A percentile compares a stretch with the other conserved stretches of the same genome.
Conservation (phyloP, 2,329 filamentous ascomycete species). For the Pseudogymnoascus destructans region DNA sequence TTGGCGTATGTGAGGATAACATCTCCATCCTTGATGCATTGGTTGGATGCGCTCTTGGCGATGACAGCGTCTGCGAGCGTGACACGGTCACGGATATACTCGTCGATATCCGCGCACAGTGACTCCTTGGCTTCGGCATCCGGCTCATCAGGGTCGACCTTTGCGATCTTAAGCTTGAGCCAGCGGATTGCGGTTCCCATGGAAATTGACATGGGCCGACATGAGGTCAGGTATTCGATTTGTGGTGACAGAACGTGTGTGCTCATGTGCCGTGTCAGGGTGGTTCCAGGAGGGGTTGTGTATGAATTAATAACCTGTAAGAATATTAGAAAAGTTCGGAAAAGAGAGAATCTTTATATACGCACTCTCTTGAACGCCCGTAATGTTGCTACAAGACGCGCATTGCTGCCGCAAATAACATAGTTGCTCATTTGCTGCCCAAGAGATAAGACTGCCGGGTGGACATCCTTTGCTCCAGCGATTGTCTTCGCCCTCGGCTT, state of each 20-base stretch:
- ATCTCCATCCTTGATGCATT: constrained; percentile 61
- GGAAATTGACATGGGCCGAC: constrained; percentile 87
- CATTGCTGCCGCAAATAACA: constrained; percentile 76
- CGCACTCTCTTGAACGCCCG: constrained; percentile 75
- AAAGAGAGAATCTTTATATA: constrained; percentile 10
- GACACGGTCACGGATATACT: constrained; percentile 82
- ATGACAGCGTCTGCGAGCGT: constrained; percentile 79
- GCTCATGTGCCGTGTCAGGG: constrained; percentile 80
- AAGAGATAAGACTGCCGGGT: constrained; percentile 71
- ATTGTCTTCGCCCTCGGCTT: constrained; percentile 55
- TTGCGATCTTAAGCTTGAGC: constrained; percentile 84
- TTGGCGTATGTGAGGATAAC: constrained; percentile 79
- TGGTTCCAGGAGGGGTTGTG: constrained; percentile 70
- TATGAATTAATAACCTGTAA: constrained; percentile 80
- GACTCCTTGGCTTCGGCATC: constrained; percentile 71
- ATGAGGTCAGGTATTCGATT: constrained; percentile 87
- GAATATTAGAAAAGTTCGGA: constrained; percentile 3
- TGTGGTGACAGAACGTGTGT: constrained; percentile 85
- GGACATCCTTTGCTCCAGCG: constrained; percentile 57
- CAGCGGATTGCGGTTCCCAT: constrained; percentile 96
- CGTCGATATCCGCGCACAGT: constrained; percentile 70
- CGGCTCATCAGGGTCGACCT: constrained; percentile 72
- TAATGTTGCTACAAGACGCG: constrained; percentile 74
- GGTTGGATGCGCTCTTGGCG: constrained; percentile 57
- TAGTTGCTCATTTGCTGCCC: constrained; percentile 78